Evolutionary conservation across 2,329 filamentous ascomycete species (phyloP).

Genomic region (Pezicula neosporulosa): DNA sequence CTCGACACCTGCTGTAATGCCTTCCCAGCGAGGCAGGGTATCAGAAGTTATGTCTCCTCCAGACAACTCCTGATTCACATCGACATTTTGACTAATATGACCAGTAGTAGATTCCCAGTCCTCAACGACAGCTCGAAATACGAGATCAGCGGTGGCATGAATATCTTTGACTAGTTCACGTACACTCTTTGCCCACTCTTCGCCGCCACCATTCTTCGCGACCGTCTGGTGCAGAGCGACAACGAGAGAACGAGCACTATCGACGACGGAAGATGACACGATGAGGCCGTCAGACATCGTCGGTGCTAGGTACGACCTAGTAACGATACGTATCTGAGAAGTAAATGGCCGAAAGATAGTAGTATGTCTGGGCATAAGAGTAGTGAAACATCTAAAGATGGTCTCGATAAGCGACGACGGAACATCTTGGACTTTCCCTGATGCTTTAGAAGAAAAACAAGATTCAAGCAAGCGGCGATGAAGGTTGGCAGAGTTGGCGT

Average conservation of each 20-base stretch:
- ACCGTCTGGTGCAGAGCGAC: conserved; percentile 76
- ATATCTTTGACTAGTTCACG: conserved; percentile 57
- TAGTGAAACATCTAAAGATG: conserved; percentile 67
- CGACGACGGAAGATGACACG: conserved; percentile 49
- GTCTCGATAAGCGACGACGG: conserved; percentile 56
- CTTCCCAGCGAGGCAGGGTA: conserved; percentile 67
- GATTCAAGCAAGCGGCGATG: conserved; percentile 67
- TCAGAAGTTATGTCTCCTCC: conserved; percentile 44
- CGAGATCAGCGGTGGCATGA: conserved; percentile 69
- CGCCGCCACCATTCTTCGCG: conserved; percentile 70
- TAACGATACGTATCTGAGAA: conserved; percentile 60
- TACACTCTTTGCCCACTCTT: conserved; percentile 74
- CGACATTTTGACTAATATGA: conserved; percentile 39
- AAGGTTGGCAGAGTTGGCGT: conserved; percentile 77
- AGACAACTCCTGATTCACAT: conserved; percentile 42
- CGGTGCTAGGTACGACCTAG: conserved; percentile 59
- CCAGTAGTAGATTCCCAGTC: conserved; percentile 71
- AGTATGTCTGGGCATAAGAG: conserved; percentile 75
- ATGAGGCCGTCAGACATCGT: conserved; percentile 49
- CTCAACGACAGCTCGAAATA: conserved; percentile 77
- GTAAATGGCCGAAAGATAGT: conserved; percentile 78
- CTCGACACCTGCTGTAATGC: conserved; percentile 70
- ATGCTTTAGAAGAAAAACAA: conserved; percentile 46
- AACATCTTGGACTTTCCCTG: conserved; percentile 35
- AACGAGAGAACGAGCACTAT: conserved; percentile 60